Conservation (phyloP, 2,329 filamentous ascomycete genomes). For the Diaporthe sp. region DNA sequence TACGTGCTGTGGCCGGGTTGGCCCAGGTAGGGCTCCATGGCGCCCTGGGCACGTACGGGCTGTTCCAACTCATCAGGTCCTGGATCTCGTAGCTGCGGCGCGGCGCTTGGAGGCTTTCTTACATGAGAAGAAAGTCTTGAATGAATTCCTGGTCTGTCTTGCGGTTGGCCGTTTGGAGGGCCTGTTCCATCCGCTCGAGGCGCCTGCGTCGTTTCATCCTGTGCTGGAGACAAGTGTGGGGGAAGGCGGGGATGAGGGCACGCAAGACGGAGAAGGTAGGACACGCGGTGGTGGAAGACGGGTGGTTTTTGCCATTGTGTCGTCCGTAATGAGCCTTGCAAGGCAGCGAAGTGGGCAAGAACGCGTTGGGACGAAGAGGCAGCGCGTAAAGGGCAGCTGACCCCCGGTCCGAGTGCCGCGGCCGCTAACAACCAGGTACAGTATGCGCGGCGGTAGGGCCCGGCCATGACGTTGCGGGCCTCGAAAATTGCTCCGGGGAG, state of each 20-base stretch:
- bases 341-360: background rate
- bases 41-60: conserved; percentile 3
- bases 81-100: background rate
- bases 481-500: background rate
- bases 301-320: background rate
- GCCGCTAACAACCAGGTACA: background rate
- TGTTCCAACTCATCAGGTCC: background rate
- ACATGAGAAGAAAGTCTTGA: conserved; percentile 30
- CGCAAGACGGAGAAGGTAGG: background rate
- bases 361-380: background rate
- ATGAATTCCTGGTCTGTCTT: conserved; percentile 33
- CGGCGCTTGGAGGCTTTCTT: background rate
- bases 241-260: background rate
- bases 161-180: conserved; percentile 17
- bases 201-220: conserved; percentile 23
- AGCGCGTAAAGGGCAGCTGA: background rate
- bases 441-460: background rate
- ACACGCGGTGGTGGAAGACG: background rate
- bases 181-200: conserved; percentile 23
- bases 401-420: background rate
- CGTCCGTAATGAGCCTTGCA: background rate
- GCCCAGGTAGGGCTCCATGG: conserved; percentile 58
- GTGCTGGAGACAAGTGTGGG: background rate
- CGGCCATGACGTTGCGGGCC: conserved; percentile 18
- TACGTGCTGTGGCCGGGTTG: conserved; percentile 58